Conservation (phyloP, 148 eudicot species). For the Chenopodium berlandieri region DNA sequence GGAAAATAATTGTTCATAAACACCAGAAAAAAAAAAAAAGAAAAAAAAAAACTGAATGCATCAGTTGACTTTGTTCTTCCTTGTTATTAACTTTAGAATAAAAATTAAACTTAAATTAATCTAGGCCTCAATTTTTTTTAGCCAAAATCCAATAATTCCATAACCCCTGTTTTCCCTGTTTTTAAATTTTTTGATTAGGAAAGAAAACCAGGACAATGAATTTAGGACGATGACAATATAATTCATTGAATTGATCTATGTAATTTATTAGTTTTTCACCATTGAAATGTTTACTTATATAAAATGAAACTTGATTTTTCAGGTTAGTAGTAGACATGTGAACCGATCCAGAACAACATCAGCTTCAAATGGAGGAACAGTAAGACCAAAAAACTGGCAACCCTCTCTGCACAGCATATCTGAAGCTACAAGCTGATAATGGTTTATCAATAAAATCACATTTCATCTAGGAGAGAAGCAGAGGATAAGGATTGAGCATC, state of each 20-base stretch:
- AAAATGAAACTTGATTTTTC: conserved; percentile 13
- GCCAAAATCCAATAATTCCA: background rate
- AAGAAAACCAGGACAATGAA: too few species aligned
- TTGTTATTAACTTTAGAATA: background rate
- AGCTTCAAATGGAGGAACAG: conserved; percentile 38
- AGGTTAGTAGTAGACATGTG: conserved; percentile 55
- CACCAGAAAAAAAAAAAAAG: background rate
- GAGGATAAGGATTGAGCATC: background rate
- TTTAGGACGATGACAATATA: too few species aligned
- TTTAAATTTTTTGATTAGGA: too few species aligned
- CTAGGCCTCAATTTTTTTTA: background rate
- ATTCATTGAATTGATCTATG: background rate
- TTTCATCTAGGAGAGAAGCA: conserved; percentile 17
- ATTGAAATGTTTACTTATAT: background rate
- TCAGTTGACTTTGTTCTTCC: conserved; percentile 2
- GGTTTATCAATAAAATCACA: conserved; percentile 6
- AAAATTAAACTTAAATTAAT: background rate
- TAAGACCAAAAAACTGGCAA: conserved; percentile 77
- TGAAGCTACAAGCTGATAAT: conserved; percentile 63
- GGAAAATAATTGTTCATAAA: conserved; percentile 3
- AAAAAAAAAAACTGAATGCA: background rate
- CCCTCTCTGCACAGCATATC: conserved; percentile 83
- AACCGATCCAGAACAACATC: conserved; percentile 42
- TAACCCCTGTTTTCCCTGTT: conserved; percentile 9
- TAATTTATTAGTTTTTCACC: too few species aligned